phyloP scores from a whole-genome alignment of 1,284 basidiomycete species.

The Apiotrichum porosum region DNA sequence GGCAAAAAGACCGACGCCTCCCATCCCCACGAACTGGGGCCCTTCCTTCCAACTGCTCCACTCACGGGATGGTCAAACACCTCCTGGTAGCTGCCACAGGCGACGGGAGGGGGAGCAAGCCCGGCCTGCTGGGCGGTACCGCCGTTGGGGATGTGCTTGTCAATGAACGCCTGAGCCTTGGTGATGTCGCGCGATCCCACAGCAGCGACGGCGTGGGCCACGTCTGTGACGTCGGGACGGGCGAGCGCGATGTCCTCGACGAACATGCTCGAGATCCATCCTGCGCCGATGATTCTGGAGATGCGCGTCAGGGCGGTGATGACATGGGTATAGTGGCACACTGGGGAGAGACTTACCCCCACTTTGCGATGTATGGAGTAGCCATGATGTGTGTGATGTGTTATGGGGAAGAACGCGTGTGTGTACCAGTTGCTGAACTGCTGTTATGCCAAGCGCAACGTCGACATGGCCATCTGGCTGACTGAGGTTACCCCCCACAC shows the following conservation, averaged over 20 bases:
- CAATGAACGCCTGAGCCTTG: conserved; percentile 48
- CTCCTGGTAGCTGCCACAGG: conserved; percentile 46
- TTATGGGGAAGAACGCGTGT: no score
- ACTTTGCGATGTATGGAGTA: conserved; percentile 11
- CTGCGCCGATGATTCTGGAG: conserved; percentile 12
- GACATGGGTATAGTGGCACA: no score
- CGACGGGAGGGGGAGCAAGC: conserved; percentile 21
- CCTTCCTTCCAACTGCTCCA: no score
- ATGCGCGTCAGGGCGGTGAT: background rate
- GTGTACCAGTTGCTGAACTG: no score
- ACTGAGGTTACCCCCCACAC: no score
- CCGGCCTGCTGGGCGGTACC: conserved; percentile 32
- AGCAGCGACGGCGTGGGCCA: conserved; percentile 49
- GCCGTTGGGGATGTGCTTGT: conserved; percentile 30
- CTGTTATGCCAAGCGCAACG: no score
- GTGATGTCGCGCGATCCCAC: conserved; percentile 46
- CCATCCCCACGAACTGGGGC: no score
- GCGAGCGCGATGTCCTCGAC: conserved; percentile 46
- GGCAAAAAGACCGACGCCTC: no score
- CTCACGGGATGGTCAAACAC: conserved; percentile 44
- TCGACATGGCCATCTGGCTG: no score
- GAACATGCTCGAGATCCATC: conserved; percentile 45
- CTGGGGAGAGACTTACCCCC: conserved; percentile 5
- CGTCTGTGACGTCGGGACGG: conserved; percentile 40
- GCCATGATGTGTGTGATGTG: conserved; percentile 1